A percentile compares a stretch with the other conserved stretches of the same genome.
phyloP scores from a whole-genome alignment of 139 green algal genomes.

The Ulvella scutata region DNA sequence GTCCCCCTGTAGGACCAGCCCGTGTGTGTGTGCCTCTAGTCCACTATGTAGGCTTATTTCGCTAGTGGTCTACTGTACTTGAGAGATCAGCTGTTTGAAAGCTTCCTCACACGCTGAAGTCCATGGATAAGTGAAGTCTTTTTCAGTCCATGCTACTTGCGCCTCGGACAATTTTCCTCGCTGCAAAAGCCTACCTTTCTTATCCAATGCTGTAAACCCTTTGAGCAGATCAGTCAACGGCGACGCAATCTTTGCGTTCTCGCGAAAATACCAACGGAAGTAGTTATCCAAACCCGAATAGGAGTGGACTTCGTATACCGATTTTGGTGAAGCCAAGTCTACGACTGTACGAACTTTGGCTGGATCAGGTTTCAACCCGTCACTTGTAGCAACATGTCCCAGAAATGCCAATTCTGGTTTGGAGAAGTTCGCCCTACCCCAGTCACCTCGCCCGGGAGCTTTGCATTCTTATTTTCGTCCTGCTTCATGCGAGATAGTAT shows the following conservation, averaged over 20 bases:
- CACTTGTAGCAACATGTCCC: too few species aligned
- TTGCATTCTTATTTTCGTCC: too few species aligned
- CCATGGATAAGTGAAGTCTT: background rate
- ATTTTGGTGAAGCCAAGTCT: slow-evolving; percentile 17
- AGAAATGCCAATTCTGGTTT: too few species aligned
- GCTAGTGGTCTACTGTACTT: too few species aligned
- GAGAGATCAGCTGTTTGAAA: background rate
- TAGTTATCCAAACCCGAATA: slow-evolving; percentile 39
- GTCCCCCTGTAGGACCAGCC: too few species aligned
- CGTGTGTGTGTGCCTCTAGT: too few species aligned
- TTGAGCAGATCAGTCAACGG: slow-evolving; percentile 19
- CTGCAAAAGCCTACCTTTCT: background rate
- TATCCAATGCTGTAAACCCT: background rate
- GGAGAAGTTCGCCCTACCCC: too few species aligned
- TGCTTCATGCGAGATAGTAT: too few species aligned
- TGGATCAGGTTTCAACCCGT: slow-evolving; percentile 16
- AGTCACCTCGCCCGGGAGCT: too few species aligned
- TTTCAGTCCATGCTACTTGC: background rate
- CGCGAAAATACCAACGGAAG: slow-evolving; percentile 24
- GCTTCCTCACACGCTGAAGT: background rate
- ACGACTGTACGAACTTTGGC: slow-evolving; percentile 19
- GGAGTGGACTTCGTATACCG: slow-evolving; percentile 9
- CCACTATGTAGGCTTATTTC: too few species aligned
- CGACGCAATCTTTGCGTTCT: slow-evolving; percentile 15
- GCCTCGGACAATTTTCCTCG: background rate